Percentiles rank a stretch among this genome's conserved stretches.
phyloP scores from a whole-genome alignment of 2,329 filamentous ascomycete genomes.

The Xylaria sp. region DNA sequence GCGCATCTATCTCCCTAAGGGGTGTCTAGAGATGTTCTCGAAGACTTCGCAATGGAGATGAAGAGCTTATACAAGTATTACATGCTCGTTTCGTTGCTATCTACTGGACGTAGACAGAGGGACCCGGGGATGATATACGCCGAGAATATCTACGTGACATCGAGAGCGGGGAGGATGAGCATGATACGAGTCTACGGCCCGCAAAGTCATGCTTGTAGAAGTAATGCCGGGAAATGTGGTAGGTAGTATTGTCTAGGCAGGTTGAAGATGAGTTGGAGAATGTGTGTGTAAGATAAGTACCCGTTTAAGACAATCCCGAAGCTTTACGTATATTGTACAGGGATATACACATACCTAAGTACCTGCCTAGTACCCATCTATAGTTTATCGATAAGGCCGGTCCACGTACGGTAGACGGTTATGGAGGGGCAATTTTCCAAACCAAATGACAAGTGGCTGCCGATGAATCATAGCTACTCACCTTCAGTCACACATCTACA shows the following conservation, averaged over 20 bases:
- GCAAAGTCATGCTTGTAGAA: not conserved
- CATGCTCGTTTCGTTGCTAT: not conserved
- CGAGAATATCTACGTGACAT: constrained; percentile 24
- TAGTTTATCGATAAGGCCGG: constrained; percentile 24
- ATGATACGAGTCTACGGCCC: not conserved
- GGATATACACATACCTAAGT: not conserved
- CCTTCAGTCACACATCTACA: constrained; percentile 1
- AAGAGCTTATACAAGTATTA: not conserved
- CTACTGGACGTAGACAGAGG: not conserved
- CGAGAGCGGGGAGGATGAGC: constrained; percentile 32
- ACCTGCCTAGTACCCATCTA: not conserved
- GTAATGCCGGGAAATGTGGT: not conserved
- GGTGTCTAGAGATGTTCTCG: not conserved
- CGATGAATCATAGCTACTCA: constrained; percentile 28
- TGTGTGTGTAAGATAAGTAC: not conserved
- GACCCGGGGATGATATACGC: not conserved
- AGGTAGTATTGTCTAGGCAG: not conserved
- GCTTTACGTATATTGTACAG: too few relatives aligned
- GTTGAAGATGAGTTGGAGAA: constrained; percentile 3
- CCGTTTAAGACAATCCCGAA: not conserved
- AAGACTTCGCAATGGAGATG: not conserved
- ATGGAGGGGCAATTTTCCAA: constrained; percentile 25
- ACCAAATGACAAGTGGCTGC: too few relatives aligned
- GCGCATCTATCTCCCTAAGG: not conserved
- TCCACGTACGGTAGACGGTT: not conserved